Evolutionary conservation across 495 filamentous ascomycete species (phyloP), one percentile per base, ranked within the genome.

Genomic region (Tetracladium setigerum): DNA sequence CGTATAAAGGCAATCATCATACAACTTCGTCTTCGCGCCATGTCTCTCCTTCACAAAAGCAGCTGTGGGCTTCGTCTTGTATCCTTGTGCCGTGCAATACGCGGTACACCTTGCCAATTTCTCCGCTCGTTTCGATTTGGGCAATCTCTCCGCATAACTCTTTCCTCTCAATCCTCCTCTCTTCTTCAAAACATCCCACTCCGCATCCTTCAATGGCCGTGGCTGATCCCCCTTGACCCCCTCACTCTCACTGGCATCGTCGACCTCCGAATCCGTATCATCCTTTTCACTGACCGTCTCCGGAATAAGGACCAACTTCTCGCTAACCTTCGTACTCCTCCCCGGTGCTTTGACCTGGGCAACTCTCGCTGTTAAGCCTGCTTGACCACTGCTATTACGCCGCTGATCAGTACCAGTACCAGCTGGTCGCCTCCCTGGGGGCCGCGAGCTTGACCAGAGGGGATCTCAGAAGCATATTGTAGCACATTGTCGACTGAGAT

Each of bases 401-500:
- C 68, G 71, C 9, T 65, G 69, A 8, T 62, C 62, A 2, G 66
- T 68, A 27, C 77, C 76, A n/a, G n/a, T n/a, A 27, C 7, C 22
- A 18, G 64, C 56, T 12, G 83, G 74, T 50, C 76, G 71, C 13
- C 64, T 67, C 12, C 74, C 72, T 16, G 83, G 77, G 87, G 85
- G 15, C 79, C 73, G 4, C 92, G 82, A 33, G 89, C 87, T 64
- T 97, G 90, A 63, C 87, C 89, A 0, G 92, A 97, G 15, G 92
- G 94, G 5, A 99, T 87, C 55, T 99, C 90, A 30, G 87, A 94
- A 47, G 89, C 81, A 67, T 94, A 86, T 65, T 94, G 89, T 3
- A 99, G 81, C 49, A 97, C 83, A 57, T 89, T 95, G 65, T 99
- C 92, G 59, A 99, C 94, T 11, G 87, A 94, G 54, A 98, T 87